Percentiles rank a stretch among this genome's conserved stretches.
These are phyloP conservation scores for Fimicolochytrium jonesii DNA, from an alignment of 192 early-diverging fungal species.

Conservation along the genomic window DNA sequence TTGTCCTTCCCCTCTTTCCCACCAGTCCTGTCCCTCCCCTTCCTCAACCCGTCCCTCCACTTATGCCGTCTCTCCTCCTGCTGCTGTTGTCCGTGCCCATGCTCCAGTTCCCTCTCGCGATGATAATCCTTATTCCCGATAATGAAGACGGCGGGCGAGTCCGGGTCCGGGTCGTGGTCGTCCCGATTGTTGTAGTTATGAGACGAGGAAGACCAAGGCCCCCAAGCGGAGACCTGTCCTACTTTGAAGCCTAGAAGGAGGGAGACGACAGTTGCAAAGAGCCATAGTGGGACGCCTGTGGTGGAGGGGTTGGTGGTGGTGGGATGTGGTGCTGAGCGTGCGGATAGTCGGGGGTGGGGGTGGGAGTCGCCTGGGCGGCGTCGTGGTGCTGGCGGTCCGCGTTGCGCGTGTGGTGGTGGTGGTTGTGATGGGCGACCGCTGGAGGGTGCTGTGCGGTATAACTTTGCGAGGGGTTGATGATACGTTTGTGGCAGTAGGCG, in stretches of 20 bases:
- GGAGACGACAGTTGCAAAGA: not conserved
- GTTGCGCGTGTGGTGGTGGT: too few species aligned
- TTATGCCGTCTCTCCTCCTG: not conserved
- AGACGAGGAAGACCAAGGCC: constrained; percentile 3
- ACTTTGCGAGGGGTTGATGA: too few species aligned
- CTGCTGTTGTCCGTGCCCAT: not conserved
- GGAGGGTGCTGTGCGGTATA: too few species aligned
- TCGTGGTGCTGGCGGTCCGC: too few species aligned
- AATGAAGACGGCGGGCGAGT: not conserved
- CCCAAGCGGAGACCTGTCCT: constrained; percentile 14
- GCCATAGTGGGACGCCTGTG: too few species aligned
- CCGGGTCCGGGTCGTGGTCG: not conserved
- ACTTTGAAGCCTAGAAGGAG: constrained; percentile 1
- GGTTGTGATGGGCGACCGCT: too few species aligned
- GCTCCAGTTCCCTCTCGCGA: too few species aligned
- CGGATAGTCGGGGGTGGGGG: too few species aligned
- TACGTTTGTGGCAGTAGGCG: too few species aligned
- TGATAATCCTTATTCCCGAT: not conserved
- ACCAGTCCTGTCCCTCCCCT: not conserved
- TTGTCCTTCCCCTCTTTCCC: not conserved
- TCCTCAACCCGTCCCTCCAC: not conserved
- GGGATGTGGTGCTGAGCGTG: too few species aligned
- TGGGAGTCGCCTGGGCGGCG: too few species aligned
- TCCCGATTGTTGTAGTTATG: not conserved
- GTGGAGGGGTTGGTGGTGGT: too few species aligned